These are phyloP conservation scores for Auriscalpium microsporum DNA, from an alignment of 768 basidiomycete species.

Conservation along the genomic window DNA sequence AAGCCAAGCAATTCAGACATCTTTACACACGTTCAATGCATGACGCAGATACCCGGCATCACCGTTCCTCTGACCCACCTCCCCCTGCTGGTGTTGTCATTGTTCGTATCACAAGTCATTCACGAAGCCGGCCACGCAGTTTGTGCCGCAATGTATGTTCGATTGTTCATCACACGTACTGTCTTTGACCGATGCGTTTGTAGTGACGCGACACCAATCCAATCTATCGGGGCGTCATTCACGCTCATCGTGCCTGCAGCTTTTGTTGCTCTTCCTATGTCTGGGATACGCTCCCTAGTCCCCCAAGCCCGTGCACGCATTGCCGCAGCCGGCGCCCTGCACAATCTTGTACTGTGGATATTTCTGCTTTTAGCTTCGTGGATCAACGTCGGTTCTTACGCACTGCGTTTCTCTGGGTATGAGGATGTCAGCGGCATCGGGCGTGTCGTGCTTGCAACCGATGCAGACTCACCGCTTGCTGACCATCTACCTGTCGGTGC, in stretches of 20 bases:
- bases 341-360: slow-evolving; percentile 60
- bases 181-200: background rate
- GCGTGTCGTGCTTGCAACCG: slow-evolving; percentile 45
- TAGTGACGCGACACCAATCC: slow-evolving; percentile 60
- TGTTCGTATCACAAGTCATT: slow-evolving; percentile 57
- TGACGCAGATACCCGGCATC: slow-evolving; percentile 65
- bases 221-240: slow-evolving; percentile 52
- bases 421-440: slow-evolving; percentile 44
- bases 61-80: slow-evolving; percentile 71
- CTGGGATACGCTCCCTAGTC: slow-evolving; percentile 30
- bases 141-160: slow-evolving; percentile 60
- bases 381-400: no score
- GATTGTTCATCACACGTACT: background rate
- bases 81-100: slow-evolving; percentile 52
- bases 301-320: slow-evolving; percentile 47
- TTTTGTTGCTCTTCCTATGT: slow-evolving; percentile 54
- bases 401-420: slow-evolving; percentile 32
- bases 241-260: slow-evolving; percentile 63
- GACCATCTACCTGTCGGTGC: slow-evolving; percentile 47
- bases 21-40: background rate
- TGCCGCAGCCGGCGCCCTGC: slow-evolving; percentile 66
- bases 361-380: slow-evolving; percentile 24
- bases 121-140: slow-evolving; percentile 81
- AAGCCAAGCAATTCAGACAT: background rate
- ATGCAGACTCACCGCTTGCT: slow-evolving; percentile 53